Conservation (phyloP, 495 filamentous ascomycete species). For the Durotheca rogersii region DNA sequence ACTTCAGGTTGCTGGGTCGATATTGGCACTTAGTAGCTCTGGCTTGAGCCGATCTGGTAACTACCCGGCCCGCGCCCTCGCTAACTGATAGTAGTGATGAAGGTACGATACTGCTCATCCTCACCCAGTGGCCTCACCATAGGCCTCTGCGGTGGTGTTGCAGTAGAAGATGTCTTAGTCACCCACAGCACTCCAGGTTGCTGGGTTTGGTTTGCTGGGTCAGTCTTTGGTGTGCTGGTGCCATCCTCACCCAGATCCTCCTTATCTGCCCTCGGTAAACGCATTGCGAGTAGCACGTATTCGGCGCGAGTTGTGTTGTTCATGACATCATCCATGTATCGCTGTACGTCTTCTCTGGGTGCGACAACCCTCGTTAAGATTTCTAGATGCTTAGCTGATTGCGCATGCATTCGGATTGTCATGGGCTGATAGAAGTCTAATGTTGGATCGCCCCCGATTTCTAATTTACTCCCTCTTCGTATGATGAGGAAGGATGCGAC, state of each 20-base stretch:
- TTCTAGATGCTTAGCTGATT: conserved; percentile 64
- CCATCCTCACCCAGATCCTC: conserved; percentile 37
- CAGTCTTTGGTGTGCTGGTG: conserved; percentile 29
- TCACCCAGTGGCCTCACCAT: conserved; percentile 38
- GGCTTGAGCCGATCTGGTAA: too few relatives aligned
- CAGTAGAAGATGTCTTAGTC: conserved; percentile 36
- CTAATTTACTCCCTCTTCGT: conserved; percentile 56
- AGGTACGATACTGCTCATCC: conserved; percentile 51
- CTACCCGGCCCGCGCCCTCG: conserved; percentile 1
- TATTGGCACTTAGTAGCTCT: too few relatives aligned
- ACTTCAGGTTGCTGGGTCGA: too few relatives aligned
- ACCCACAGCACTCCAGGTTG: conserved; percentile 44
- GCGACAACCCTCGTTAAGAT: conserved; percentile 76
- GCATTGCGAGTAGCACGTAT: conserved; percentile 66
- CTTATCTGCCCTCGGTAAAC: conserved; percentile 55
- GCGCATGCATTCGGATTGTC: conserved; percentile 72
- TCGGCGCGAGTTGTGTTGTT: conserved; percentile 68
- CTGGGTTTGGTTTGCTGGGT: conserved; percentile 20
- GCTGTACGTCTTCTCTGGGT: conserved; percentile 71
- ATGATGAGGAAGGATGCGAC: conserved; percentile 68
- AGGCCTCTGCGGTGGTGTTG: conserved; percentile 34
- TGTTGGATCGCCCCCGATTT: conserved; percentile 53
- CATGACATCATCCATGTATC: conserved; percentile 85
- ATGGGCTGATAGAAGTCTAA: conserved; percentile 88
- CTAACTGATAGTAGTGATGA: conserved; percentile 43